Evolutionary conservation across 129 eudicot species (phyloP).

Genomic region (Solidago caesia): DNA sequence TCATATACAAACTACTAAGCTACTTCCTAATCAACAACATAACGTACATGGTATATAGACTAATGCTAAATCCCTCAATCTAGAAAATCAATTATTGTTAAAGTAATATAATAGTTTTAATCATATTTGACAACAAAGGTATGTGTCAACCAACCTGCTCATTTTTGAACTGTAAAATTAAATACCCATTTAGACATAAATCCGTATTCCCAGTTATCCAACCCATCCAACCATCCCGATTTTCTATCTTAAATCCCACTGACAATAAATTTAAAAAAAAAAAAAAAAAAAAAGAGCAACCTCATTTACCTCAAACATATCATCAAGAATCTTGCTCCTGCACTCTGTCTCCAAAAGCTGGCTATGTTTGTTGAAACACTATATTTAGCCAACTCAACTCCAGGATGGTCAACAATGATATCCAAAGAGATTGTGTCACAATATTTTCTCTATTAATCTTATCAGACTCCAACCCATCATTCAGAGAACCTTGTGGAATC

Average conservation of each 20-base stretch:
- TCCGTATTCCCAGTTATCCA: background rate
- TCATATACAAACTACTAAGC: too few relatives aligned
- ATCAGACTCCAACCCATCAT: slow-evolving; percentile 39
- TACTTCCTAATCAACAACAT: too few relatives aligned
- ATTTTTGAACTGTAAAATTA: background rate
- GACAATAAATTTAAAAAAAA: too few relatives aligned
- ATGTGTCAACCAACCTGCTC: background rate
- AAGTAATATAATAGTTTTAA: too few relatives aligned
- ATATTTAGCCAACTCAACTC: slow-evolving; percentile 41
- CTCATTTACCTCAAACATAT: slow-evolving; percentile 77
- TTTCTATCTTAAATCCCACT: background rate
- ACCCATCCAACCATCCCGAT: background rate
- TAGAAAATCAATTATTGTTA: too few relatives aligned
- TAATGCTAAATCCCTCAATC: too few relatives aligned
- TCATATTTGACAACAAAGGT: too few relatives aligned
- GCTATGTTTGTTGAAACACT: slow-evolving; percentile 43
- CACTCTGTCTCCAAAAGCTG: slow-evolving; percentile 85
- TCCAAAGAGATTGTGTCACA: slow-evolving; percentile 70
- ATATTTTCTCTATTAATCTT: slow-evolving; percentile 38
- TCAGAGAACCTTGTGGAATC: slow-evolving; percentile 43
- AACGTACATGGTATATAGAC: too few relatives aligned
- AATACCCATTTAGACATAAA: background rate
- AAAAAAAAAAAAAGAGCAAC: background rate
- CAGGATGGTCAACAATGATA: slow-evolving; percentile 67
- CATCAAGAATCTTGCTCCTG: slow-evolving; percentile 90